Evolutionary conservation across 441 rosid species (phyloP).

Genomic region (Arabidopsis lyrata): DNA sequence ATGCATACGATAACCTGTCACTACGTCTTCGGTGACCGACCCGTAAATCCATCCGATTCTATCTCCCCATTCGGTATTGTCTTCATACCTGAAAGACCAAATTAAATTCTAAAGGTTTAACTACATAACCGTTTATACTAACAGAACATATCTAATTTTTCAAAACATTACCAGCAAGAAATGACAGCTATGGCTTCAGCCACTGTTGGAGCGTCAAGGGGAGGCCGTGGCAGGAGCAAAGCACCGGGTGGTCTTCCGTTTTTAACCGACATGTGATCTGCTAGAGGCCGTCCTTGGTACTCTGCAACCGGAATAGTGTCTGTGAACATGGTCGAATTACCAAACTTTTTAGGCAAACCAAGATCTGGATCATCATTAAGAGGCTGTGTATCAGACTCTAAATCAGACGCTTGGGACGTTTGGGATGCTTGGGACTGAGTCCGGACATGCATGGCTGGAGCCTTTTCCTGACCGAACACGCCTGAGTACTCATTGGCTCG

Average conservation of each 20-base stretch:
- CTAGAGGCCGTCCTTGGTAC: constrained; percentile 90
- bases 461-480: constrained; percentile 66
- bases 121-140: neutral
- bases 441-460: constrained; percentile 49
- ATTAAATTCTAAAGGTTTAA: neutral
- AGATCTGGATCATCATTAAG: constrained; percentile 74
- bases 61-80: constrained; percentile 93
- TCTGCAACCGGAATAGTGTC: constrained; percentile 83
- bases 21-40: constrained; percentile 95
- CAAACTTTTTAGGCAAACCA: constrained; percentile 71
- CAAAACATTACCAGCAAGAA: constrained; percentile 76
- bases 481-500: constrained; percentile 81
- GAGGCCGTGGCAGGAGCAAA: constrained; percentile 73
- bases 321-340: constrained; percentile 69
- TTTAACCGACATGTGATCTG: constrained; percentile 82
- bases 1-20: constrained; percentile 96
- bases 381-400: constrained; percentile 69
- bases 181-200: constrained; percentile 96
- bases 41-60: constrained; percentile 95
- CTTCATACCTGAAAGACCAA: constrained; percentile 67
- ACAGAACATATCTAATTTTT: neutral
- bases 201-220: constrained; percentile 89
- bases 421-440: constrained; percentile 42
- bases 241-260: constrained; percentile 96
- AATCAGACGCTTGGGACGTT: constrained; percentile 43